These are phyloP conservation scores for Bipolaris cookei DNA, from an alignment of 2,329 filamentous ascomycete genomes.

Conservation along the genomic window DNA sequence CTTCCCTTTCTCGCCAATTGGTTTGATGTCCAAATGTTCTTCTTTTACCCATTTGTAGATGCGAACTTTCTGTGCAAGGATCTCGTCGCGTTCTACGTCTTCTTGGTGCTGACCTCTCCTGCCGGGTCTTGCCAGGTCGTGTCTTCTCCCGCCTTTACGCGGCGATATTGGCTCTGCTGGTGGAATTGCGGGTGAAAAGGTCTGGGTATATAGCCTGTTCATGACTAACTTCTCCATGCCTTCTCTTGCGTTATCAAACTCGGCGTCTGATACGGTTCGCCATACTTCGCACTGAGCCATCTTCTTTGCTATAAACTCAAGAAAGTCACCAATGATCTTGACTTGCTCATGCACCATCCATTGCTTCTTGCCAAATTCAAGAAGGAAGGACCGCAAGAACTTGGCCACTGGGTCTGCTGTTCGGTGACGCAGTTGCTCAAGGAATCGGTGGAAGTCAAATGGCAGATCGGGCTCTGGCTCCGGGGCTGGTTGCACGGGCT, in stretches of 20 bases:
- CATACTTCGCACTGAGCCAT: slow-evolving; percentile 98
- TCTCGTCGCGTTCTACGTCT: slow-evolving; percentile 93
- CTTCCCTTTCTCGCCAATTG: slow-evolving; percentile 82
- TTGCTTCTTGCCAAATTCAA: slow-evolving; percentile 94
- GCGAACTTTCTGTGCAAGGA: slow-evolving; percentile 94
- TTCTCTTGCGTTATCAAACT: slow-evolving; percentile 97
- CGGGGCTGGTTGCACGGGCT: slow-evolving; percentile 61
- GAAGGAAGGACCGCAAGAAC: slow-evolving; percentile 91
- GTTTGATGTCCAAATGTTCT: slow-evolving; percentile 89
- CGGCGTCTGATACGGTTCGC: slow-evolving; percentile 91
- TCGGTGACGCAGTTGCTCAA: slow-evolving; percentile 93
- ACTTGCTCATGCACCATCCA: slow-evolving; percentile 99
- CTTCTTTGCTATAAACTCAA: slow-evolving; percentile 96
- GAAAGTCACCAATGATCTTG: slow-evolving; percentile 96
- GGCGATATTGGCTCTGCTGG: slow-evolving; percentile 75
- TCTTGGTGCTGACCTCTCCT: slow-evolving; percentile 94
- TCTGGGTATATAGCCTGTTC: slow-evolving; percentile 95
- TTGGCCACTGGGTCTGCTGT: slow-evolving; percentile 98
- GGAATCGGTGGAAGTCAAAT: slow-evolving; percentile 96
- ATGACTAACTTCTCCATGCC: slow-evolving; percentile 99
- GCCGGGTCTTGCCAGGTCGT: slow-evolving; percentile 70
- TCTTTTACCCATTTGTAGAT: slow-evolving; percentile 97
- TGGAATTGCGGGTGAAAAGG: slow-evolving; percentile 92
- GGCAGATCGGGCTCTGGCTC: slow-evolving; percentile 78
- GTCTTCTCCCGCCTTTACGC: slow-evolving; percentile 71